A percentile compares a stretch with the other conserved stretches of the same genome.
phyloP scores from a whole-genome alignment of 164 flowering plant genomes.

The Magnolia changhungtana region DNA sequence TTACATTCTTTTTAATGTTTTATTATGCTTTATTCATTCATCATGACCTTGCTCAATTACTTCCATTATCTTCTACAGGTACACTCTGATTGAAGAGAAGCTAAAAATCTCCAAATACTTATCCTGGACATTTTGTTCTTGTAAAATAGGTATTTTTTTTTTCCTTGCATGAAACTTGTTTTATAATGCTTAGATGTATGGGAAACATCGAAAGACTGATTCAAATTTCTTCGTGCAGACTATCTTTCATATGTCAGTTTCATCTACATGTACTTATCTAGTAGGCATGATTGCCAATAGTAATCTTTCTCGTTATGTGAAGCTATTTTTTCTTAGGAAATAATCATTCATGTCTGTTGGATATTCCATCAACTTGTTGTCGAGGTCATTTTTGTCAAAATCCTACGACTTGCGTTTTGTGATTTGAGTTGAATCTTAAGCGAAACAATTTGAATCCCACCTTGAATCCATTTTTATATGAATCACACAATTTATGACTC shows the following conservation, averaged over 20 bases:
- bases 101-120: constrained; percentile 68
- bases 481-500: too few species aligned
- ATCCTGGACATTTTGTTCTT: constrained; percentile 93
- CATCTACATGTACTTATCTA: not conserved
- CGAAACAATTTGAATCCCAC: too few species aligned
- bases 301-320: too few species aligned
- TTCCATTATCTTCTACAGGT: constrained; percentile 44
- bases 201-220: not conserved
- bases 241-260: not conserved
- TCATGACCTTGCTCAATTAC: constrained; percentile 2
- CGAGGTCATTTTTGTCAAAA: too few species aligned
- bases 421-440: too few species aligned
- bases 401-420: too few species aligned
- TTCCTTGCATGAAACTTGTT: not conserved
- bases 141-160: constrained; percentile 49
- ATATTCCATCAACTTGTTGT: too few species aligned
- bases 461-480: too few species aligned
- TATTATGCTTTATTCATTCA: constrained; percentile 7
- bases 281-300: not conserved
- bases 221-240: not conserved
- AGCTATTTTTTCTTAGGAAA: too few species aligned
- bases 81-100: constrained; percentile 74
- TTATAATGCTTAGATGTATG: not conserved
- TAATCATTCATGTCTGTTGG: too few species aligned
- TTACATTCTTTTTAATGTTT: not conserved